Evolutionary conservation across 202 grass and related monocot species (phyloP), one percentile per base, ranked within the genome.

Genomic region (Panicum hallii): DNA sequence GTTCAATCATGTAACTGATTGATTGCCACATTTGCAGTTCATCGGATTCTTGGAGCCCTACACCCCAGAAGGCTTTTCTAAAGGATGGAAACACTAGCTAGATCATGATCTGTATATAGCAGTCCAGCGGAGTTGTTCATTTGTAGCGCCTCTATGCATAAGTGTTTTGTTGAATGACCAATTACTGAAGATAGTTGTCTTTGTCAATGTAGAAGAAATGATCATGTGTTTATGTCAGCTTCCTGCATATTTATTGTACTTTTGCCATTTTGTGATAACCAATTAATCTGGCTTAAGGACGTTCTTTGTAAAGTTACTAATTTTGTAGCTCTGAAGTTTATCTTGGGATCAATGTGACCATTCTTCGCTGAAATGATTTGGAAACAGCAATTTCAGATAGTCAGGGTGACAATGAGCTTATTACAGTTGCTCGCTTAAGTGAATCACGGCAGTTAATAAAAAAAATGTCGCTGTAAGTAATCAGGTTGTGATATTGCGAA

Each of bases 21-120:
- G 6, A 28, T 85, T 62, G 2, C 16, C 57, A 32, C 69, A 42
- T 72, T 40, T 88, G 76, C 90, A 95, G 93, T 99, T 99, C 68
- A 91, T 96, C 36, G 97, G 91, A 84, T 99, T 99, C 88, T 89
- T 99, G 93, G 89, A 94, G 88, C 96, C 96, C 1, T 92, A 96
- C 62, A 87, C 68, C 4, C 73, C 40, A 63, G 96, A 88, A 41
- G 91, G 93, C 47, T 99, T 94, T 88, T 82, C 83, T 22, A 99
- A 84, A 41, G 90, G 91, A 4, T 99, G 93, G 96, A 92, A 90
- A 65, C 86, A 90, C 65, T 99, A 86, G 77, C 73, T 91, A 78
- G 73, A 73, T 61, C 14, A 23, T 23, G 4, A 75, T 13, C 54
- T 49, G 38, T 61, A 16, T 78, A 5, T 11, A 55, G 40, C 9